phyloP scores from a whole-genome alignment of 257 asterid genomes.

The Fraxinus anomala region DNA sequence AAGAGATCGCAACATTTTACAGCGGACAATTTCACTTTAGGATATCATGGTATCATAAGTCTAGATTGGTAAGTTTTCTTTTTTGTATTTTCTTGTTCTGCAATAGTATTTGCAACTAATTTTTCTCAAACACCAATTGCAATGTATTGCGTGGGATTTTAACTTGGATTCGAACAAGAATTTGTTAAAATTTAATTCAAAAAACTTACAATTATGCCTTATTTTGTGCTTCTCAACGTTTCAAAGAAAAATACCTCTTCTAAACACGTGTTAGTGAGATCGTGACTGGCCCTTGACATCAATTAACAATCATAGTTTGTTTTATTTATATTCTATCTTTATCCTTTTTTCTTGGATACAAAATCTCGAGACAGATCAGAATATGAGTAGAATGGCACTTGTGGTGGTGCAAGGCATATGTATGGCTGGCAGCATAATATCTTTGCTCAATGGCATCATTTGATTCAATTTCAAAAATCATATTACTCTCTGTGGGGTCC shows the following conservation, averaged over 20 bases:
- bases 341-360: neutral
- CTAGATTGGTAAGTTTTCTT: too few species aligned
- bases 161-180: too few species aligned
- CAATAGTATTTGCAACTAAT: too few species aligned
- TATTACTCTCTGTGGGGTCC: constrained; percentile 27
- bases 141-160: too few species aligned
- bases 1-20: too few species aligned
- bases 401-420: constrained; percentile 17
- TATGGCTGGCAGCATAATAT: constrained; percentile 26
- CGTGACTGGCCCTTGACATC: neutral
- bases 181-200: too few species aligned
- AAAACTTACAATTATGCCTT: too few species aligned
- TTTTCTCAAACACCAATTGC: too few species aligned
- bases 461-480: constrained; percentile 22
- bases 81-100: too few species aligned
- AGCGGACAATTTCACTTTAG: too few species aligned
- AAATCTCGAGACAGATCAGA: neutral
- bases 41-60: too few species aligned
- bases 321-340: neutral
- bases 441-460: constrained; percentile 1
- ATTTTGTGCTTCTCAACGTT: too few species aligned
- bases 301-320: neutral
- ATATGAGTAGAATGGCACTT: constrained; percentile 1
- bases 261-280: neutral
- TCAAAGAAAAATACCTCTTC: neutral